Evolutionary conservation across 2,329 filamentous ascomycete species (phyloP).

Genomic region (Colletotrichum sp.): DNA sequence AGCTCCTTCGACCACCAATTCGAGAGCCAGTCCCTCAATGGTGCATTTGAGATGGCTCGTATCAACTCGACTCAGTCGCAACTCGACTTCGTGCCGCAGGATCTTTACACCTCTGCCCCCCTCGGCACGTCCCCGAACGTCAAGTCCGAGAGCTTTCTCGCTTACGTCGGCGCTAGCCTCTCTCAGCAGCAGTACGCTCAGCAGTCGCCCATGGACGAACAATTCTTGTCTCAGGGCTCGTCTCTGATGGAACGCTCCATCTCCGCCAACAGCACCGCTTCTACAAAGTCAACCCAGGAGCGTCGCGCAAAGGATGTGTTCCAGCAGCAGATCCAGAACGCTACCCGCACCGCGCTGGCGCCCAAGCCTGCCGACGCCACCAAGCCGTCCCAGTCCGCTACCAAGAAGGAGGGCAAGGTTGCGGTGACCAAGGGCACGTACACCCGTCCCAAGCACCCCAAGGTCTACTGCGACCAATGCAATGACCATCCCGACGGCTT

Average conservation of each 20-base stretch:
- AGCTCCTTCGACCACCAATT: constrained; percentile 39
- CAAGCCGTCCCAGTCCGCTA: constrained; percentile 25
- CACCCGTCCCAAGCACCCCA: constrained; percentile 71
- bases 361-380: constrained; percentile 47
- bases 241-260: constrained; percentile 52
- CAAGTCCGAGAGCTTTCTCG: constrained; percentile 31
- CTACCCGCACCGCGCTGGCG: constrained; percentile 41
- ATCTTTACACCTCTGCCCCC: constrained; percentile 23
- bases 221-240: constrained; percentile 29
- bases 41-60: constrained; percentile 40
- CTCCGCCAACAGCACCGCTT: constrained; percentile 52
- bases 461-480: constrained; percentile 75
- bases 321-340: constrained; percentile 49
- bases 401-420: constrained; percentile 48
- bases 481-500: constrained; percentile 78
- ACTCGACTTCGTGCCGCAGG: constrained; percentile 26
- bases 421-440: constrained; percentile 48
- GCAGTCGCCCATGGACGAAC: constrained; percentile 30
- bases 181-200: constrained; percentile 34
- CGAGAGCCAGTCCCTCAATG: constrained; percentile 28
- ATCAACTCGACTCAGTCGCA: constrained; percentile 43
- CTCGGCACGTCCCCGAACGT: constrained; percentile 31
- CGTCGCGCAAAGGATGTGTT: constrained; percentile 54
- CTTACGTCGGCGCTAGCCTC: constrained; percentile 41
- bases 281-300: constrained; percentile 47